Evolutionary conservation across 176 grass and related monocot genomes (phyloP).

Genomic region (Chrysopogon serrulatus): DNA sequence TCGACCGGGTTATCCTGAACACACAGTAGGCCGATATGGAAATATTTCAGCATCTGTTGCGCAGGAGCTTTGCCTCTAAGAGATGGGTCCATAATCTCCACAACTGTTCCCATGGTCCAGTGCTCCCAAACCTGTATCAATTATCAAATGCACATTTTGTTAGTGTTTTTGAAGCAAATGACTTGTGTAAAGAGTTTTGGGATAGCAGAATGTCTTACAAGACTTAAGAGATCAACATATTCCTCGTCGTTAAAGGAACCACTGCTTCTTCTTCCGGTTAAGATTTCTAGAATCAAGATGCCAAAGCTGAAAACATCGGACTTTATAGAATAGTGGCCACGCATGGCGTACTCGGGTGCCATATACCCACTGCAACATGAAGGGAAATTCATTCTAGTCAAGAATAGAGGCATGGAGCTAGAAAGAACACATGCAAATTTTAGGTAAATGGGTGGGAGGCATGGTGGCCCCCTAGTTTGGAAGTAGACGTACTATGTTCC

Average conservation of each 20-base stretch:
- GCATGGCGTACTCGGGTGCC: conserved; percentile 56
- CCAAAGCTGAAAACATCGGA: conserved; percentile 71
- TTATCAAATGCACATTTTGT: not conserved
- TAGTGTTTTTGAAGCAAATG: not conserved
- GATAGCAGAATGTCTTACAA: conserved; percentile 13
- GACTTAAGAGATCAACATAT: conserved; percentile 39
- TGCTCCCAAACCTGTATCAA: conserved; percentile 55
- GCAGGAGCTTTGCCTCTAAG: conserved; percentile 15
- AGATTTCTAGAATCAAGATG: conserved; percentile 58
- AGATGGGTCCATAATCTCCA: conserved; percentile 32
- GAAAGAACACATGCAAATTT: not conserved
- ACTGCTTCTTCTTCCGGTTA: conserved; percentile 49
- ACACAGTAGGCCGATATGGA: conserved; percentile 65
- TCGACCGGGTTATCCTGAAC: conserved; percentile 52
- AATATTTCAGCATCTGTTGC: conserved; percentile 28
- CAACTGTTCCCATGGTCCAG: conserved; percentile 38
- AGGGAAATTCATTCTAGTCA: not conserved
- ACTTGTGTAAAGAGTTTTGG: not conserved
- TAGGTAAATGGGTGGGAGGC: not conserved
- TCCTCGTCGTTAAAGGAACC: conserved; percentile 8
- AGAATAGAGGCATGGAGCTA: not conserved
- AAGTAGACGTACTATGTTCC: conserved; percentile 63
- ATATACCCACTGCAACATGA: conserved; percentile 46
- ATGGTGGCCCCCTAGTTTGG: not conserved
- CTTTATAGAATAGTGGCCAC: conserved; percentile 64